A percentile compares a stretch with the other conserved stretches of the same genome.
phyloP scores from a whole-genome alignment of 2,329 filamentous ascomycete species.

The Penicillium sumatraense region DNA sequence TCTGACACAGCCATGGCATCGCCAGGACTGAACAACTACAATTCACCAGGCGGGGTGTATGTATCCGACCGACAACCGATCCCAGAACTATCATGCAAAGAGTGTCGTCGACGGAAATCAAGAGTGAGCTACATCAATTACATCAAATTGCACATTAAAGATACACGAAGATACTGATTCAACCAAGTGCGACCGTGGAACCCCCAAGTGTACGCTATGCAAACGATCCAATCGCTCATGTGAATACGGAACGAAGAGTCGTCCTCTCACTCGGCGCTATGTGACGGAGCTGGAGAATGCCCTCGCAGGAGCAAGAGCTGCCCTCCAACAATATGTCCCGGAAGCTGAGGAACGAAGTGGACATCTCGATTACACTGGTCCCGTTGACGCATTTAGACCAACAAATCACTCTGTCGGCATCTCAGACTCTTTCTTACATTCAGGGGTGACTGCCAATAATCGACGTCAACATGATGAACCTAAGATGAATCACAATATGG shows the following conservation, averaged over 20 bases:
- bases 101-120: slow-evolving; percentile 48
- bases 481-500: too few species aligned
- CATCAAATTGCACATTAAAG: neutral
- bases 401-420: neutral
- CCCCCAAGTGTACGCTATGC: slow-evolving; percentile 48
- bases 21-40: neutral
- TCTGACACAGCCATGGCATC: slow-evolving; percentile 2
- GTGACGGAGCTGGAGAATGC: slow-evolving; percentile 52
- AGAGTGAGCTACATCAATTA: slow-evolving; percentile 8
- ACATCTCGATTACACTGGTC: neutral
- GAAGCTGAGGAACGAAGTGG: neutral
- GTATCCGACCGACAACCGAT: neutral
- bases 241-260: slow-evolving; percentile 54
- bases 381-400: neutral
- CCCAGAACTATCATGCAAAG: slow-evolving; percentile 30
- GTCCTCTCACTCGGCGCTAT: slow-evolving; percentile 55
- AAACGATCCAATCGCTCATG: slow-evolving; percentile 52
- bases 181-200: slow-evolving; percentile 40
- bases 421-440: neutral
- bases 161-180: neutral
- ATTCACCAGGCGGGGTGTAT: neutral
- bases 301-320: slow-evolving; percentile 35
- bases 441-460: neutral
- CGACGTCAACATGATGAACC: neutral
- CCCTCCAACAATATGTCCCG: slow-evolving; percentile 10